Conservation (phyloP, 495 filamentous ascomycete genomes). For the Hypoxylon subgilvum region DNA sequence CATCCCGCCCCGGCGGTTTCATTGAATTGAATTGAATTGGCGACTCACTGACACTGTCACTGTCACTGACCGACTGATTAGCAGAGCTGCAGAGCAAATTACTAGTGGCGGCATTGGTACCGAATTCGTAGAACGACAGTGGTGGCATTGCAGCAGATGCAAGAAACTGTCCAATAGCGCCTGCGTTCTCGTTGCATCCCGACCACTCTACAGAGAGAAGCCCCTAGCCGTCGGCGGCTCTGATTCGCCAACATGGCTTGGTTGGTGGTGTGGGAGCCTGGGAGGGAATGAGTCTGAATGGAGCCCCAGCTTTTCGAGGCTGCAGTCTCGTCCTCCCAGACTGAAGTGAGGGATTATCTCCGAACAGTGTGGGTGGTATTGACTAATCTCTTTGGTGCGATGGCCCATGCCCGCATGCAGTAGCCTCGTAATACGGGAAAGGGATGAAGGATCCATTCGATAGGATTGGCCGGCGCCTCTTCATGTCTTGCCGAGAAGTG, state of each 20-base stretch:
- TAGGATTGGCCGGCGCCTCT: slow-evolving; percentile 33
- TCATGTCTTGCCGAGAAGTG: slow-evolving; percentile 44
- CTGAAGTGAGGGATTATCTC: slow-evolving; percentile 45
- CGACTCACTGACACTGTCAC: no score
- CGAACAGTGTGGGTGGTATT: slow-evolving; percentile 40
- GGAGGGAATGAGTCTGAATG: slow-evolving; percentile 37
- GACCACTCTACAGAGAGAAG: slow-evolving; percentile 17
- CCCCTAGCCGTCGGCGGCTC: slow-evolving; percentile 9
- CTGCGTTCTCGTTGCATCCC: slow-evolving; percentile 31
- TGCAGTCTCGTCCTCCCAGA: slow-evolving; percentile 20
- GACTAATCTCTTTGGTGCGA: slow-evolving; percentile 40
- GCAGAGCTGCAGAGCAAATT: slow-evolving; percentile 30
- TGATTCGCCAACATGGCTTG: slow-evolving; percentile 31
- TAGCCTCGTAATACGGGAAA: slow-evolving; percentile 45
- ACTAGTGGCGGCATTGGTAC: slow-evolving; percentile 38
- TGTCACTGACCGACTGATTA: slow-evolving; percentile 24
- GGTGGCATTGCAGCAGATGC: slow-evolving; percentile 35
- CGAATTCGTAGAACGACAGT: slow-evolving; percentile 32
- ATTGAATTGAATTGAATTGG: slow-evolving; percentile 32
- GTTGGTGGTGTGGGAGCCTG: slow-evolving; percentile 20
- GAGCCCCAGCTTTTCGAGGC: slow-evolving; percentile 38
- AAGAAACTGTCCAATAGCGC: slow-evolving; percentile 29
- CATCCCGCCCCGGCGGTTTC: slow-evolving; percentile 31
- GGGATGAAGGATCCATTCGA: slow-evolving; percentile 32
- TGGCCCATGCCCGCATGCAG: slow-evolving; percentile 41